phyloP scores from a whole-genome alignment of 495 filamentous ascomycete genomes.

The Aspergillus bertholletiae region DNA sequence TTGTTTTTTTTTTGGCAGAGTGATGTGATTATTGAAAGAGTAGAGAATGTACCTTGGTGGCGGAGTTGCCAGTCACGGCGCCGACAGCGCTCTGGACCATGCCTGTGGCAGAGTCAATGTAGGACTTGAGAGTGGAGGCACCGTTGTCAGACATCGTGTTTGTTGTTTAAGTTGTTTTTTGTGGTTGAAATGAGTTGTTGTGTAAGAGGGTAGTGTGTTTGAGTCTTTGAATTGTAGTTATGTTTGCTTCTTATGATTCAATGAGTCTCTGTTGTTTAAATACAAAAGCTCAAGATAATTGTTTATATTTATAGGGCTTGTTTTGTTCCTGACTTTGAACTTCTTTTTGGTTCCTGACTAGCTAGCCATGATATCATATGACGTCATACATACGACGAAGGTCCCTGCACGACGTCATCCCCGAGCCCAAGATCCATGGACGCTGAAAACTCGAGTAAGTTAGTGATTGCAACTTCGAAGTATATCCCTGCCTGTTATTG shows the following conservation, averaged over 20 bases:
- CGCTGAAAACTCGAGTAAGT: too few relatives aligned
- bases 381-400: background rate
- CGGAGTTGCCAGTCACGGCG: constrained; percentile 66
- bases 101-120: constrained; percentile 74
- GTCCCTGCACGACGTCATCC: background rate
- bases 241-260: background rate
- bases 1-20: too few relatives aligned
- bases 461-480: too few relatives aligned
- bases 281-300: background rate
- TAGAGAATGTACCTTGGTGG: constrained; percentile 55
- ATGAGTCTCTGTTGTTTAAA: too few relatives aligned
- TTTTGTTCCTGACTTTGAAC: background rate
- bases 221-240: background rate
- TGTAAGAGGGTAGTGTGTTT: background rate
- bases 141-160: constrained; percentile 56
- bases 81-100: constrained; percentile 69
- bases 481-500: too few relatives aligned
- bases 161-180: background rate
- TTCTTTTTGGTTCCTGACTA: background rate
- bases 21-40: too few relatives aligned
- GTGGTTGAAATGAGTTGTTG: too few relatives aligned
- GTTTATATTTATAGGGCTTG: background rate
- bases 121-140: constrained; percentile 77
- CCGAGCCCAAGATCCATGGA: too few relatives aligned
- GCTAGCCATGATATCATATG: constrained; percentile 1